Percentiles rank a stretch among this genome's conserved stretches.
Evolutionary conservation across 2,329 filamentous ascomycete species (phyloP).

Genomic region (Pseudocercospora cruenta): DNA sequence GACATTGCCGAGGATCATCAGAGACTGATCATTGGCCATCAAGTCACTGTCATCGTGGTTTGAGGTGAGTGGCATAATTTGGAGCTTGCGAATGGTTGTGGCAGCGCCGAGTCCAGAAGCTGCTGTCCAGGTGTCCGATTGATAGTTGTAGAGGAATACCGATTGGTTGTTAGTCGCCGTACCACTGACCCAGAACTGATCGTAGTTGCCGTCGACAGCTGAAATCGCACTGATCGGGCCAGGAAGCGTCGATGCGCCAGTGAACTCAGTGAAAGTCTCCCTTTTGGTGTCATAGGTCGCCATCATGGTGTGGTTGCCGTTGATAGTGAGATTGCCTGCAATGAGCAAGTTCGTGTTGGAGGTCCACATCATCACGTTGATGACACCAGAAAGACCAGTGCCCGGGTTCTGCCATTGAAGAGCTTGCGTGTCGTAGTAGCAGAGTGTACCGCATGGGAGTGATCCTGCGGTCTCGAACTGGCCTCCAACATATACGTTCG

Average conservation of each 20-base stretch:
- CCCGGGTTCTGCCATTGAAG: conserved; percentile 82
- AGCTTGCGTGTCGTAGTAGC: conserved; percentile 71
- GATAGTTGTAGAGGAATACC: conserved; percentile 78
- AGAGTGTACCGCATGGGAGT: conserved; percentile 80
- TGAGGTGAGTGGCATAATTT: conserved; percentile 74
- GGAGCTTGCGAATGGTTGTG: conserved; percentile 76
- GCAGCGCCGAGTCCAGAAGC: conserved; percentile 66
- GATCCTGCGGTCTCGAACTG: conserved; percentile 81
- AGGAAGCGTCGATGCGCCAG: conserved; percentile 68
- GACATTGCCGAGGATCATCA: conserved; percentile 85
- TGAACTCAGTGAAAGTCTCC: conserved; percentile 67
- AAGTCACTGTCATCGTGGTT: conserved; percentile 67
- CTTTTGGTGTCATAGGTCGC: conserved; percentile 72
- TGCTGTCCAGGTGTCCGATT: conserved; percentile 69
- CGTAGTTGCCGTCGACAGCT: conserved; percentile 70
- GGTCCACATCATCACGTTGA: conserved; percentile 76
- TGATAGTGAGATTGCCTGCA: conserved; percentile 74
- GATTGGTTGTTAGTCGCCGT: conserved; percentile 62
- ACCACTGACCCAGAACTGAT: conserved; percentile 82
- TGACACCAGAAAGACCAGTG: conserved; percentile 69
- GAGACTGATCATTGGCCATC: conserved; percentile 67
- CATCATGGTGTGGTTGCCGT: conserved; percentile 67
- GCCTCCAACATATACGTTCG: conserved; percentile 83
- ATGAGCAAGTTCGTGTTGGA: conserved; percentile 72
- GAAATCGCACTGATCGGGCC: conserved; percentile 79